Evolutionary conservation across 2,329 filamentous ascomycete genomes (phyloP), one percentile per base, ranked within the genome.

Genomic region (Aureobasidium melanogenum): DNA sequence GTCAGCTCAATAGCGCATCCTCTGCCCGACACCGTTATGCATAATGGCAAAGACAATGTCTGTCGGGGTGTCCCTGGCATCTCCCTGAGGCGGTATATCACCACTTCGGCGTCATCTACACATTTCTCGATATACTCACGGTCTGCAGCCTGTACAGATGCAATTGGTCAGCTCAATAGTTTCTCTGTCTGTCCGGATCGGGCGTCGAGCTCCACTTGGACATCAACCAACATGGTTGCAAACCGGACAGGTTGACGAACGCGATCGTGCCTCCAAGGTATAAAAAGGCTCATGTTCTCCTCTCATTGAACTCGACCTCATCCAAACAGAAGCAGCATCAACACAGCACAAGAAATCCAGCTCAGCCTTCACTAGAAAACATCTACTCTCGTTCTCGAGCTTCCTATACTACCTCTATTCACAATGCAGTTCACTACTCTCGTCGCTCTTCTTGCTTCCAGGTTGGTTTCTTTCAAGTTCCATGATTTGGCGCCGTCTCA

Each of bases 1-100:
- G 46, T 51, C 56, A 60, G 46, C 46, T 51, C 46, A 43, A 60
- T 60, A 50, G 46, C 46, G 56, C 56, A 60, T 50, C 56, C 56
- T 50, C 17, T n/a, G 19, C 10, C 15, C 32, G 28, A 10, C 5
- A 58, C 30, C 10, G 30, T 12, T 44, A 34, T 34, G 43, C n/a
- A 39, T 17, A 15, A 38, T 15, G 1, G 9, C 15, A n/a, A 10
- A 22, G 5, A 9, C 4, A 12, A 6, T 1, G 6, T 32, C n/a
- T 24, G 9, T 22, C 30, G 51, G 24, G 6, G 24, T 19, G 24
- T 17, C 24, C 26, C 36, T 32, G 36, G 26, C 15, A 28, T 17
- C 24, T 5, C 12, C 17, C 5, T 24, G 51, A 8, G 22, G 19
- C 26, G 19, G 19, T 19, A 6, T 57, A 32, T 19, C 41, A 34